Evolutionary conservation across 2,329 filamentous ascomycete species (phyloP).

Genomic region (Xylariaceae sp.): DNA sequence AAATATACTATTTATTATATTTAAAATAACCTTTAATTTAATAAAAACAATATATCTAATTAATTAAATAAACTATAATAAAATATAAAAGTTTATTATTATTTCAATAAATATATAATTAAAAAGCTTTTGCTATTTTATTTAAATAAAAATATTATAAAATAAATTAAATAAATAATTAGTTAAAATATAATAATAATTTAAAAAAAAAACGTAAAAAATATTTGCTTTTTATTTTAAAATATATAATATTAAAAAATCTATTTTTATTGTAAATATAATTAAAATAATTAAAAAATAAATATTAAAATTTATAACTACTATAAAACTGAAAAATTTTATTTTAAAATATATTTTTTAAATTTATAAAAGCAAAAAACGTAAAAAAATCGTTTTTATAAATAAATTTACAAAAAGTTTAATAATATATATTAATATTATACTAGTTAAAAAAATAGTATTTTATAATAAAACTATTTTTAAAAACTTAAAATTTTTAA

Average conservation of each 20-base stretch:
- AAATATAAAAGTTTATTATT: background rate
- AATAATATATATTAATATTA: too few relatives aligned
- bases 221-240: background rate
- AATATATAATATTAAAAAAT: background rate
- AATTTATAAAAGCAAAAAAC: background rate
- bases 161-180: too few relatives aligned
- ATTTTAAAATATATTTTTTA: background rate
- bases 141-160: background rate
- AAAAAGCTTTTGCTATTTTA: background rate
- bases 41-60: background rate
- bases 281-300: background rate
- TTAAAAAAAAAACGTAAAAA: background rate
- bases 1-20: background rate
- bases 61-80: background rate
- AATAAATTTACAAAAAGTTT: too few relatives aligned
- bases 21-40: background rate
- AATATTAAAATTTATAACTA: too few relatives aligned
- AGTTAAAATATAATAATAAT: too few relatives aligned
- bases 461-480: too few relatives aligned
- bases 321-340: background rate
- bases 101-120: background rate
- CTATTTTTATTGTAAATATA: background rate
- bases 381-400: too few relatives aligned
- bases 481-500: too few relatives aligned
- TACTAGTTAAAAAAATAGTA: too few relatives aligned